phyloP scores from a whole-genome alignment of 2,329 filamentous ascomycete species.

The Fusarium liriodendri region DNA sequence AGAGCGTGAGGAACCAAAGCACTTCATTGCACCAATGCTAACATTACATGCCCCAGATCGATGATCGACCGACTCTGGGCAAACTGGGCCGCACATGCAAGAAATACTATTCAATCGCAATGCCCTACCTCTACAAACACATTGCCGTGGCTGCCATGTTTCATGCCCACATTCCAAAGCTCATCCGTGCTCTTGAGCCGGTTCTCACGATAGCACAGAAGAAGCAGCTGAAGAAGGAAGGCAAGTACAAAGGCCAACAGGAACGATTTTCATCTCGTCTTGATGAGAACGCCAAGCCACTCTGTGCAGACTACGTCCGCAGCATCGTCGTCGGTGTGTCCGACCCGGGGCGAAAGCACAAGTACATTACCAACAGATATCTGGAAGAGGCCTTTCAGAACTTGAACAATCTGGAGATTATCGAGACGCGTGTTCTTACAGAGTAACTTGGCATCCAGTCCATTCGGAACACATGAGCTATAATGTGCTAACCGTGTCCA shows the following conservation, averaged over 20 bases:
- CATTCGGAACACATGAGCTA: neutral
- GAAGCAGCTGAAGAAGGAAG: neutral
- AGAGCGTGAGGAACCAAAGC: neutral
- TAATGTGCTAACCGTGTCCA: neutral
- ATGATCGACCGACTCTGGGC: slow-evolving; percentile 3
- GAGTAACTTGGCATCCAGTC: slow-evolving; percentile 7
- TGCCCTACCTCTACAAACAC: slow-evolving; percentile 26
- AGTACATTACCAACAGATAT: slow-evolving; percentile 26
- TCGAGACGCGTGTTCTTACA: slow-evolving; percentile 17
- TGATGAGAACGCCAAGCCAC: slow-evolving; percentile 8
- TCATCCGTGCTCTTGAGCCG: slow-evolving; percentile 9
- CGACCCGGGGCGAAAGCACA: slow-evolving; percentile 20
- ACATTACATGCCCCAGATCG: neutral
- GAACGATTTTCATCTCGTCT: neutral
- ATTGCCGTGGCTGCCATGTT: slow-evolving; percentile 4
- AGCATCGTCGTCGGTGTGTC: slow-evolving; percentile 15
- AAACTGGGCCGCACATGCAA: slow-evolving; percentile 32
- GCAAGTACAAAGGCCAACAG: neutral
- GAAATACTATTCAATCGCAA: slow-evolving; percentile 19
- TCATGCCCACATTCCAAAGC: slow-evolving; percentile 29
- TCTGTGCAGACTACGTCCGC: slow-evolving; percentile 8
- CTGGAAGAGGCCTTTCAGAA: slow-evolving; percentile 30
- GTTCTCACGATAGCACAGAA: neutral
- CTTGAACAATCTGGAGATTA: slow-evolving; percentile 25
- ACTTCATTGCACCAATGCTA: neutral